Conservation (phyloP, 257 asterid genomes). For the Paulownia fortunei region DNA sequence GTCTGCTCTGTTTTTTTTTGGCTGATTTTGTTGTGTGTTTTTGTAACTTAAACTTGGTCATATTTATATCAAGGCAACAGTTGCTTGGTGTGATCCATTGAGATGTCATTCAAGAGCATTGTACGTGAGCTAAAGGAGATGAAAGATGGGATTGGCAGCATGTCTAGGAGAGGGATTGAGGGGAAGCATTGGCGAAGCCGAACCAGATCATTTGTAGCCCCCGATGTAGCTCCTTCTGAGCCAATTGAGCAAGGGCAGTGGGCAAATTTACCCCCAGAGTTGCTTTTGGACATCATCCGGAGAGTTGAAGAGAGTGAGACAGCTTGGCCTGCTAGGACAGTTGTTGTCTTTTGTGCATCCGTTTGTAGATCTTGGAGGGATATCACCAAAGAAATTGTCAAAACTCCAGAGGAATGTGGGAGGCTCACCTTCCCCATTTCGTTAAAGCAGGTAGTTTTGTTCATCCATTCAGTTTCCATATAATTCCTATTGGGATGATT, state of each 20-base stretch:
- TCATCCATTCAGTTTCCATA: constrained; percentile 2
- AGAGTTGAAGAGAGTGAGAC: constrained; percentile 94
- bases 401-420: constrained; percentile 93
- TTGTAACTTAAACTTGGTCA: constrained; percentile 9
- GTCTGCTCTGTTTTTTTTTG: constrained; percentile 3
- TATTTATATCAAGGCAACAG: constrained; percentile 29
- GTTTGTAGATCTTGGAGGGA: constrained; percentile 97
- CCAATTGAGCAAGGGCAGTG: constrained; percentile 81
- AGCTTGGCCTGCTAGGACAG: constrained; percentile 90
- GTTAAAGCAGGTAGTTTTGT: constrained; percentile 74
- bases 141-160: constrained; percentile 86
- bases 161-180: constrained; percentile 66
- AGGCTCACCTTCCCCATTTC: constrained; percentile 93
- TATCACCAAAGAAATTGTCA: constrained; percentile 90
- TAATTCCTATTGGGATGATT: neutral
- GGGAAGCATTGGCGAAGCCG: constrained; percentile 74
- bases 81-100: constrained; percentile 38
- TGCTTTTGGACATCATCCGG: constrained; percentile 81
- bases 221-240: constrained; percentile 63
- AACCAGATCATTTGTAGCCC: constrained; percentile 69
- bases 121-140: constrained; percentile 77
- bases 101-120: constrained; percentile 84
- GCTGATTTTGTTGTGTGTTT: neutral
- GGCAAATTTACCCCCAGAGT: constrained; percentile 91
- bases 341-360: constrained; percentile 83